These are phyloP conservation scores for Dunaliella primolecta DNA, from an alignment of 139 green algal species.

Conservation along the genomic window DNA sequence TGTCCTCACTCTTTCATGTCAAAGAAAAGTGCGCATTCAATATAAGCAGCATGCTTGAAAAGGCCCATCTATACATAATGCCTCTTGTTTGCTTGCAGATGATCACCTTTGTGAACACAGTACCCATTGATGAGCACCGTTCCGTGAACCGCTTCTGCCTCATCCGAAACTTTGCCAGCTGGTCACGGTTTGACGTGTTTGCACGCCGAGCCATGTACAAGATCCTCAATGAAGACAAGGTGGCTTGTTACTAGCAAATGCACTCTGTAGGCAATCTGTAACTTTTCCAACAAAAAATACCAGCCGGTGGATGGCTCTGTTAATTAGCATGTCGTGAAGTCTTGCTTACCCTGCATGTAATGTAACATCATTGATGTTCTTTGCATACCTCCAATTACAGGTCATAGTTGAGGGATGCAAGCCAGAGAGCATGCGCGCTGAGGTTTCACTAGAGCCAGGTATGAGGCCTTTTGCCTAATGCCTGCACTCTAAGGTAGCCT, in stretches of 20 bases:
- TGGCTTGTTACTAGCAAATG: slow-evolving; percentile 13
- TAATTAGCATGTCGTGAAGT: neutral
- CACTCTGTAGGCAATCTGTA: neutral
- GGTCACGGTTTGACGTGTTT: slow-evolving; percentile 53
- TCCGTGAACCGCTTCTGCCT: slow-evolving; percentile 77
- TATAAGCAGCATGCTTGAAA: no score
- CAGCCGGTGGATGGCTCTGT: no score
- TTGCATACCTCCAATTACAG: neutral
- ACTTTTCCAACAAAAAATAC: no score
- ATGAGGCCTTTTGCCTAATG: neutral
- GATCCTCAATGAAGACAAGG: slow-evolving; percentile 43
- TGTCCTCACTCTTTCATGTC: no score
- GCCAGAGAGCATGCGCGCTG: neutral
- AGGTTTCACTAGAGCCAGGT: neutral
- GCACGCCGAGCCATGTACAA: slow-evolving; percentile 45
- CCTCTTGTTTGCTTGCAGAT: slow-evolving; percentile 33
- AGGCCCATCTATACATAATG: no score
- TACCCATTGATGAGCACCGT: slow-evolving; percentile 63
- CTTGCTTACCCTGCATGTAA: neutral
- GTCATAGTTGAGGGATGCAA: neutral
- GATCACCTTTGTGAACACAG: slow-evolving; percentile 80
- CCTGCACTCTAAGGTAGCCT: neutral
- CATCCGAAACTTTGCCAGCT: slow-evolving; percentile 67
- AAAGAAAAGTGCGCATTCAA: no score
- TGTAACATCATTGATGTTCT: neutral